Evolutionary conservation across 257 asterid species (phyloP).

Genomic region (Hygrophila difformis): DNA sequence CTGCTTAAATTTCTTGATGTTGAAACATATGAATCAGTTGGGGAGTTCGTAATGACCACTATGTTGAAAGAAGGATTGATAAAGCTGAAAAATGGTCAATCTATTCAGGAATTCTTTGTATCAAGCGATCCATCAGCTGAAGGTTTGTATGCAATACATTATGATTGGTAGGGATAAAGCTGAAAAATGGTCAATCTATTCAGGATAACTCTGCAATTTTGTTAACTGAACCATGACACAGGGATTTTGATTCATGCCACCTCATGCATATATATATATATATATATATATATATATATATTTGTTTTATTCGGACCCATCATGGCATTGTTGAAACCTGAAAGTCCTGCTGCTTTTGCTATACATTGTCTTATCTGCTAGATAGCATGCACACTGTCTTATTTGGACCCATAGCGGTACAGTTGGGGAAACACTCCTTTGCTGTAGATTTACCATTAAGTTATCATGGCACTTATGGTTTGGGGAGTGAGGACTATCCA

Average conservation of each 20-base stretch:
- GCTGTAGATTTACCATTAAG: slow-evolving; percentile 8
- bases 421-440: background rate
- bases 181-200: slow-evolving; percentile 61
- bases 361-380: slow-evolving; percentile 5
- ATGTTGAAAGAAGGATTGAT: slow-evolving; percentile 61
- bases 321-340: slow-evolving; percentile 5
- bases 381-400: background rate
- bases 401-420: background rate
- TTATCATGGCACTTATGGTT: slow-evolving; percentile 1
- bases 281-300: too few relatives aligned
- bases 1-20: slow-evolving; percentile 86
- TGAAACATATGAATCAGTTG: slow-evolving; percentile 90
- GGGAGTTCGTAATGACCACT: slow-evolving; percentile 61
- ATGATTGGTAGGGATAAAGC: background rate
- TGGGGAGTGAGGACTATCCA: background rate
- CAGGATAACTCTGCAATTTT: slow-evolving; percentile 31
- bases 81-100: slow-evolving; percentile 56
- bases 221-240: too few relatives aligned
- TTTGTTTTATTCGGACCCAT: slow-evolving; percentile 3
- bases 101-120: slow-evolving; percentile 38
- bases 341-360: slow-evolving; percentile 10
- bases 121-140: slow-evolving; percentile 35
- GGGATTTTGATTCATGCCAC: slow-evolving; percentile 1
- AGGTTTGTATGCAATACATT: slow-evolving; percentile 40
- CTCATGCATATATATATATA: too few relatives aligned